Evolutionary conservation across 2,329 filamentous ascomycete species (phyloP).

Genomic region (Akanthomyces muscarius): DNA sequence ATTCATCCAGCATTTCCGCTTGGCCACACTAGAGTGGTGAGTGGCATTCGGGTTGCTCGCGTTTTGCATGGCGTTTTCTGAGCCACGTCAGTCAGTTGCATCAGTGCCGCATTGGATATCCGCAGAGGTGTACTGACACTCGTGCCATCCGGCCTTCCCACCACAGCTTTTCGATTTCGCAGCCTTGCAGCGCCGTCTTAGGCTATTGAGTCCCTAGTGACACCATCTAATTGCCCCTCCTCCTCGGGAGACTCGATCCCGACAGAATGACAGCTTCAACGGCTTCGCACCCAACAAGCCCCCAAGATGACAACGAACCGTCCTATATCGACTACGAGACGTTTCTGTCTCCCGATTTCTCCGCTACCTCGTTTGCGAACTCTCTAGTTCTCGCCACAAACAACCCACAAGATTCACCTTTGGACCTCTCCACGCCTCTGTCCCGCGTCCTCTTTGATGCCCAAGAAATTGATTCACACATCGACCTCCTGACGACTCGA

Average conservation of each 20-base stretch:
- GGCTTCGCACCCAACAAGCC: slow-evolving; percentile 19
- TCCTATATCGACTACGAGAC: slow-evolving; percentile 96
- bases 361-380: slow-evolving; percentile 79
- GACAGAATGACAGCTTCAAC: slow-evolving; percentile 7
- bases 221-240: neutral
- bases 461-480: slow-evolving; percentile 94
- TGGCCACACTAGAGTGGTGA: neutral
- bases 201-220: neutral
- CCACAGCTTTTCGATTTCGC: neutral
- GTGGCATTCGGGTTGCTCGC: slow-evolving; percentile 5
- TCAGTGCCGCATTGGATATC: neutral
- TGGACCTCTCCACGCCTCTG: slow-evolving; percentile 91
- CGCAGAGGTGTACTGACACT: neutral
- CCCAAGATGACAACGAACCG: slow-evolving; percentile 50
- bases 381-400: slow-evolving; percentile 84
- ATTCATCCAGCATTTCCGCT: neutral
- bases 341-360: slow-evolving; percentile 81
- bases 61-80: neutral
- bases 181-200: neutral
- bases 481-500: slow-evolving; percentile 82
- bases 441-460: slow-evolving; percentile 93
- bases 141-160: neutral
- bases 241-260: neutral
- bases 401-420: slow-evolving; percentile 80
- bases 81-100: neutral